Evolutionary conservation across 139 green algal genomes (phyloP).

Genomic region (Marvania coccoides): DNA sequence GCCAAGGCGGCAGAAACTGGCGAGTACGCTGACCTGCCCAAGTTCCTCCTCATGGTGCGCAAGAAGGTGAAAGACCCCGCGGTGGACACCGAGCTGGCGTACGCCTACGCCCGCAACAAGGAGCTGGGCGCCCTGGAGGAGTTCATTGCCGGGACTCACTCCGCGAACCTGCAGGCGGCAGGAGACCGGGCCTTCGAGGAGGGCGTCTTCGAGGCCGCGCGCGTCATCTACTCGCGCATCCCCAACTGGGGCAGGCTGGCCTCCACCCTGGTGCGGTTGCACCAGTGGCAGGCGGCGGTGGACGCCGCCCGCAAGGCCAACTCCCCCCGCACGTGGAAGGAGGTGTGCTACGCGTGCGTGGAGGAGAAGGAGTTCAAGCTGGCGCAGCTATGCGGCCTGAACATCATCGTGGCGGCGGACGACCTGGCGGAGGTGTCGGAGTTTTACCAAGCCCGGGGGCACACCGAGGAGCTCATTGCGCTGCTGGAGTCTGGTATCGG

Average conservation of each 20-base stretch:
- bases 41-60: constrained; percentile 96
- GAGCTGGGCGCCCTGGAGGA: constrained; percentile 87
- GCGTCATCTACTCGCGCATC: constrained; percentile 86
- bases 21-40: constrained; percentile 84
- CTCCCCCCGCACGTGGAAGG: constrained; percentile 90
- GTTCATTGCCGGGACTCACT: constrained; percentile 81
- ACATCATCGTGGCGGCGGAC: constrained; percentile 98
- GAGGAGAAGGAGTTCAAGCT: constrained; percentile 93
- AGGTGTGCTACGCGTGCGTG: constrained; percentile 97
- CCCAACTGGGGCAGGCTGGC: constrained; percentile 93
- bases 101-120: constrained; percentile 86
- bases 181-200: constrained; percentile 77
- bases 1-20: constrained; percentile 27
- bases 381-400: constrained; percentile 94
- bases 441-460: constrained; percentile 89
- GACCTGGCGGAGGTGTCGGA: constrained; percentile 93
- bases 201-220: constrained; percentile 88
- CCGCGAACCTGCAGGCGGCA: constrained; percentile 62
- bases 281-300: constrained; percentile 84
- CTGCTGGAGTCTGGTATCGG: constrained; percentile 96
- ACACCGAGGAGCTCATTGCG: constrained; percentile 89
- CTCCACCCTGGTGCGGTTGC: constrained; percentile 82
- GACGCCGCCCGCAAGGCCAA: constrained; percentile 97
- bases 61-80: constrained; percentile 86
- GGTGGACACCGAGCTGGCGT: constrained; percentile 96